These are phyloP conservation scores for Rhizopogon vinicolor DNA, from an alignment of 768 basidiomycete genomes.

Conservation along the genomic window DNA sequence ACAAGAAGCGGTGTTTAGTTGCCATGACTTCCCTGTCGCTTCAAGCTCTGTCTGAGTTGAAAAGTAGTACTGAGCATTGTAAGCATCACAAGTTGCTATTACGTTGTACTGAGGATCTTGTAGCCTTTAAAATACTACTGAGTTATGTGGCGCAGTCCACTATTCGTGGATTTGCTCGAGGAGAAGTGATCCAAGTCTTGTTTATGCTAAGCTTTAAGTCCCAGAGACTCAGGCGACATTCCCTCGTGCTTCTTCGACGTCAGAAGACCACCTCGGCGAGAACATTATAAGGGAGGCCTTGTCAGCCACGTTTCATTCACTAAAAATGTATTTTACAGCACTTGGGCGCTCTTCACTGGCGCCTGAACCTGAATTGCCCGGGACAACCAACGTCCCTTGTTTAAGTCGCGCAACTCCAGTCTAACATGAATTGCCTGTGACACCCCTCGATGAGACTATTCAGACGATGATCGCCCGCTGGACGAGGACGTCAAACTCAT, in stretches of 20 bases:
- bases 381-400: neutral
- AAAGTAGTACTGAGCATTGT: constrained; percentile 44
- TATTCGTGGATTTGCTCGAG: constrained; percentile 6
- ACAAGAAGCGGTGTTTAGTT: constrained; percentile 50
- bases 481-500: constrained; percentile 13
- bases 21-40: constrained; percentile 48
- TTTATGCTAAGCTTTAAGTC: constrained; percentile 18
- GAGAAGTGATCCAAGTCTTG: neutral
- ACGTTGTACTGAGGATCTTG: constrained; percentile 8
- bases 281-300: neutral
- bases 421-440: neutral
- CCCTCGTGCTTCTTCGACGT: neutral
- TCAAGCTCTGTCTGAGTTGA: constrained; percentile 47
- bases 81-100: constrained; percentile 14
- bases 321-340: neutral
- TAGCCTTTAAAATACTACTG: constrained; percentile 42
- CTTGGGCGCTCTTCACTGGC: neutral
- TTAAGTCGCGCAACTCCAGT: too few relatives aligned
- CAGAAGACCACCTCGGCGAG: neutral
- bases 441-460: constrained; percentile 17
- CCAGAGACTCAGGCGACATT: neutral
- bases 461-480: constrained; percentile 9
- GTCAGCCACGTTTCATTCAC: neutral
- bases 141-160: constrained; percentile 11
- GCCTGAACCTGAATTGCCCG: neutral